phyloP scores from a whole-genome alignment of 1,139 yeast species.

The Suhomyces maxii region DNA sequence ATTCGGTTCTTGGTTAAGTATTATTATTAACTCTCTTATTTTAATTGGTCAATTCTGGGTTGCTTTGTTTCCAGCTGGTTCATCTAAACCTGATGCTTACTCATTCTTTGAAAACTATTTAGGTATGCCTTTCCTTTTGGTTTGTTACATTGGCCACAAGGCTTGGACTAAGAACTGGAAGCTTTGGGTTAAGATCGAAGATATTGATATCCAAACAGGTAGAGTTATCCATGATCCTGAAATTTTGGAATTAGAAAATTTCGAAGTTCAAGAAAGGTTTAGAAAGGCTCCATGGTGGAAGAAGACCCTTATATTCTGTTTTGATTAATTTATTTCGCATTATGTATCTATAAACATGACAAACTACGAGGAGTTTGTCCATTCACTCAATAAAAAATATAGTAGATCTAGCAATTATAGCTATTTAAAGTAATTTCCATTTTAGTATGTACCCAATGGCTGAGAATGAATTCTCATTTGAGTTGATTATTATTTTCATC shows the following conservation, averaged over 20 bases:
- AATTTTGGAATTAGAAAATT: constrained; percentile 24
- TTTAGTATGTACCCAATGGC: too few relatives aligned
- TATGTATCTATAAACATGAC: background rate
- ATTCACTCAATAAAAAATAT: too few relatives aligned
- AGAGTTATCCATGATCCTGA: constrained; percentile 27
- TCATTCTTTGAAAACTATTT: constrained; percentile 27
- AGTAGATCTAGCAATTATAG: too few relatives aligned
- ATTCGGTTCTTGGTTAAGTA: constrained; percentile 23
- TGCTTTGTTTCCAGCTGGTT: constrained; percentile 27
- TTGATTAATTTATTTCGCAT: constrained; percentile 14
- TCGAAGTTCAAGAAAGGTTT: constrained; percentile 22
- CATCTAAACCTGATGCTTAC: constrained; percentile 20
- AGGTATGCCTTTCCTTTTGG: constrained; percentile 22
- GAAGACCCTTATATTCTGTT: constrained; percentile 17
- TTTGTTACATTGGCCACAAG: constrained; percentile 26
- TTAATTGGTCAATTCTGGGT: constrained; percentile 27
- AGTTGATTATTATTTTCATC: background rate
- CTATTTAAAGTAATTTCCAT: too few relatives aligned
- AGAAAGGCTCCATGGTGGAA: constrained; percentile 24
- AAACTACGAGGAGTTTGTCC: too few relatives aligned
- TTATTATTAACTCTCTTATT: constrained; percentile 22
- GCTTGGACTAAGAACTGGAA: constrained; percentile 24
- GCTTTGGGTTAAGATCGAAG: constrained; percentile 18
- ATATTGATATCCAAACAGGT: constrained; percentile 22
- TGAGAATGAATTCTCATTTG: background rate